These are phyloP conservation scores for Zygoascus sp. DNA, from an alignment of 1,139 yeast genomes.

Conservation along the genomic window DNA sequence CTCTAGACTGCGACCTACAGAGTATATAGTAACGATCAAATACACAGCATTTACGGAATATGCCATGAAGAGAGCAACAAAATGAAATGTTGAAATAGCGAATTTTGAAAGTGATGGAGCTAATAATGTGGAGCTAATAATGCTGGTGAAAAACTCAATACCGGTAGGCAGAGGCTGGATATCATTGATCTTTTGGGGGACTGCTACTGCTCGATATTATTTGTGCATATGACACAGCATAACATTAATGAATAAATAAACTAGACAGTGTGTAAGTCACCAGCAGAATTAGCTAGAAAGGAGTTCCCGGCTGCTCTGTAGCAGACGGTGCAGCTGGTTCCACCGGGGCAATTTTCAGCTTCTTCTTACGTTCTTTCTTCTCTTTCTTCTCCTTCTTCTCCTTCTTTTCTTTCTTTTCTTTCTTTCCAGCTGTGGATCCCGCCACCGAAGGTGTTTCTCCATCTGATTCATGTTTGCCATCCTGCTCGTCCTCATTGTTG, in stretches of 20 bases:
- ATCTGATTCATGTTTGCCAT: neutral
- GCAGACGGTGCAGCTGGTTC: neutral
- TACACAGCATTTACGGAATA: neutral
- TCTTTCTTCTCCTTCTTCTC: conserved; percentile 15
- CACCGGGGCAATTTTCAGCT: neutral
- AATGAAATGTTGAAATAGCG: too few relatives aligned
- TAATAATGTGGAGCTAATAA: too few relatives aligned
- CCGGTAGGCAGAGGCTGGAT: too few relatives aligned
- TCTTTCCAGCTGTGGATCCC: conserved; percentile 13
- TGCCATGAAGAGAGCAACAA: neutral
- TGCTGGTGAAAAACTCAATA: too few relatives aligned
- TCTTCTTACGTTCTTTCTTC: conserved; percentile 6
- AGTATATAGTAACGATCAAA: too few relatives aligned
- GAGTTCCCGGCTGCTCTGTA: neutral
- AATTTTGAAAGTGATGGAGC: too few relatives aligned
- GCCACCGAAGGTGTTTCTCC: conserved; percentile 1
- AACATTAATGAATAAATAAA: neutral
- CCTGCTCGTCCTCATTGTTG: conserved; percentile 18
- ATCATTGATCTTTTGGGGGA: too few relatives aligned
- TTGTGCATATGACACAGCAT: too few relatives aligned
- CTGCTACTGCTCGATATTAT: too few relatives aligned
- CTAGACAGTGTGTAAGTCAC: too few relatives aligned
- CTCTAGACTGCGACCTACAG: too few relatives aligned
- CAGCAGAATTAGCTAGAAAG: neutral
- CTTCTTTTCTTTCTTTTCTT: conserved; percentile 20